Conservation (phyloP, 805 yeast species). For the Suhomyces prunicola region DNA sequence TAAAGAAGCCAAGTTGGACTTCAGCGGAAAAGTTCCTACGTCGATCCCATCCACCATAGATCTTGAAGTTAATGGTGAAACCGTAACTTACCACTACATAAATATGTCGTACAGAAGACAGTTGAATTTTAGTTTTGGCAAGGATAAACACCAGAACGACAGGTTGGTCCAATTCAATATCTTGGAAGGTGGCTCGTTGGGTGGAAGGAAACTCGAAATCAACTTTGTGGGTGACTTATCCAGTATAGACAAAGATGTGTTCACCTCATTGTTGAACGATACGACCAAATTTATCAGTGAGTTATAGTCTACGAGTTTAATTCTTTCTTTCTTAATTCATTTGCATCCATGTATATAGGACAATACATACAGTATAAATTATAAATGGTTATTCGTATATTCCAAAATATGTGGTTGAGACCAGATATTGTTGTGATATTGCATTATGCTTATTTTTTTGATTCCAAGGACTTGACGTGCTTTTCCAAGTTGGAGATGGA, state of each 20-base stretch:
- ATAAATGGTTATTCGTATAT: too few species aligned
- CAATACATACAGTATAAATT: not conserved
- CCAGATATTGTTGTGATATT: not conserved
- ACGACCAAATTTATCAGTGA: constrained; percentile 13
- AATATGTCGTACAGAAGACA: constrained; percentile 43
- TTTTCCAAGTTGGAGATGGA: constrained; percentile 66
- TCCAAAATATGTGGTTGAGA: too few species aligned
- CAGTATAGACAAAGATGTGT: constrained; percentile 17
- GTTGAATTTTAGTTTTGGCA: constrained; percentile 37
- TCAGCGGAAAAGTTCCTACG: constrained; percentile 34
- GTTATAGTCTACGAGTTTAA: constrained; percentile 9
- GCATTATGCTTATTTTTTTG: constrained; percentile 15
- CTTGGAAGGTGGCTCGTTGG: constrained; percentile 57
- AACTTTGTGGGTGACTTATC: constrained; percentile 40
- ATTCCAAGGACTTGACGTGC: constrained; percentile 64
- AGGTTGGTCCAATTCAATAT: constrained; percentile 40
- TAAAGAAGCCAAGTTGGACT: constrained; percentile 33
- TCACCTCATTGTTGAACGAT: constrained; percentile 25
- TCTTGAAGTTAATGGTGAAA: constrained; percentile 34
- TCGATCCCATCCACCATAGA: constrained; percentile 39
- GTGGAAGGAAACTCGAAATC: constrained; percentile 52
- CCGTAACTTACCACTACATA: constrained; percentile 44
- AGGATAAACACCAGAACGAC: constrained; percentile 14
- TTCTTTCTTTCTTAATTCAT: not conserved
- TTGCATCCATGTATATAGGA: not conserved